phyloP scores from a whole-genome alignment of 176 grass and related monocot species.

The Cymbopogon citratus region DNA sequence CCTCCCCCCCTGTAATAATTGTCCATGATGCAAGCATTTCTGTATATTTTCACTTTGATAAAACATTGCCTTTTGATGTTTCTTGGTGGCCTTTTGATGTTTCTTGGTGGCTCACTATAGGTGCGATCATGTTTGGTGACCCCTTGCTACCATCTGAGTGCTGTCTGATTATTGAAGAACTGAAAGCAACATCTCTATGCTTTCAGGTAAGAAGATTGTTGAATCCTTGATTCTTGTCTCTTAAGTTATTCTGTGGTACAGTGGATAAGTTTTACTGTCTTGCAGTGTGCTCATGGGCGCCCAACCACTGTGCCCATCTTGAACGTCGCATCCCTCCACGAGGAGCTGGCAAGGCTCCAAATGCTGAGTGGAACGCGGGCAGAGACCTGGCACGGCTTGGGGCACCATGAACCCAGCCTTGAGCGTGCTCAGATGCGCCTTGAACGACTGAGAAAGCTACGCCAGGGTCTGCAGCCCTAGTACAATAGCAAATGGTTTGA shows the following conservation, averaged over 20 bases:
- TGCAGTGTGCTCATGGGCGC: slow-evolving; percentile 91
- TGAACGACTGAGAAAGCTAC: slow-evolving; percentile 41
- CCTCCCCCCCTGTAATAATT: not conserved
- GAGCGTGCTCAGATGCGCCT: slow-evolving; percentile 50
- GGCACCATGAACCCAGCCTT: slow-evolving; percentile 43
- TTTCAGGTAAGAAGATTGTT: slow-evolving; percentile 56
- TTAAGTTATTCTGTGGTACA: not conserved
- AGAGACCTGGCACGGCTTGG: slow-evolving; percentile 62
- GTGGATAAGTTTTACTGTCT: not conserved
- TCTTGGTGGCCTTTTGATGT: not conserved
- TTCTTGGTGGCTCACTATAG: slow-evolving; percentile 28
- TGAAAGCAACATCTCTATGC: slow-evolving; percentile 87
- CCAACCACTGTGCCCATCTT: slow-evolving; percentile 79
- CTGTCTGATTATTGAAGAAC: slow-evolving; percentile 82
- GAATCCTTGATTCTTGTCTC: not conserved
- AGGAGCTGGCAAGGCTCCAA: slow-evolving; percentile 44
- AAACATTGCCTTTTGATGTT: not conserved
- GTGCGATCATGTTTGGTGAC: slow-evolving; percentile 99
- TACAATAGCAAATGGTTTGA: slow-evolving; percentile 1
- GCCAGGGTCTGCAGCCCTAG: not conserved
- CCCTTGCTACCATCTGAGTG: slow-evolving; percentile 79
- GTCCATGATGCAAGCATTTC: not conserved
- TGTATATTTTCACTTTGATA: not conserved
- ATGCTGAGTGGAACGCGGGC: slow-evolving; percentile 18
- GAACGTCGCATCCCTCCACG: slow-evolving; percentile 49